phyloP scores from a whole-genome alignment of 805 yeast genomes.

The Saturnispora saitoi region DNA sequence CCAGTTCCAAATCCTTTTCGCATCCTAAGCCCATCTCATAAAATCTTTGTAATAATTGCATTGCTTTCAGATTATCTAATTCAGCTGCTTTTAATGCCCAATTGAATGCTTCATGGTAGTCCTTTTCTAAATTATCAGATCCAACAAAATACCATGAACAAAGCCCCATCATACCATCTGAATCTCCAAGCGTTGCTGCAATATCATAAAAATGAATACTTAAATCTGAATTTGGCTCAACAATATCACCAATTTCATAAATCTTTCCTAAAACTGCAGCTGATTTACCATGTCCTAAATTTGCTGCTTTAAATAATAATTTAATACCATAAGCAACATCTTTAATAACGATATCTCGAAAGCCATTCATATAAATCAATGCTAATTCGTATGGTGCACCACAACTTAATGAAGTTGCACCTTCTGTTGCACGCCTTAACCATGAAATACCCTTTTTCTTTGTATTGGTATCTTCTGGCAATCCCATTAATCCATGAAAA shows the following conservation, averaged over 20 bases:
- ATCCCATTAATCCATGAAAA: constrained; percentile 78
- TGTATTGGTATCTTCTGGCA: constrained; percentile 55
- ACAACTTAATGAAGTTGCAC: constrained; percentile 73
- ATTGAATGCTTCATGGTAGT: constrained; percentile 80
- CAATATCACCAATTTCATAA: constrained; percentile 72
- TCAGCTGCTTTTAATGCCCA: constrained; percentile 90
- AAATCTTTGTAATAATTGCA: constrained; percentile 75
- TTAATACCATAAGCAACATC: constrained; percentile 81
- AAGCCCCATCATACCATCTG: constrained; percentile 82
- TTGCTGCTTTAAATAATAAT: constrained; percentile 80
- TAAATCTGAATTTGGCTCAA: constrained; percentile 71
- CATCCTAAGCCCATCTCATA: constrained; percentile 86
- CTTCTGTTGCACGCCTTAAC: constrained; percentile 79
- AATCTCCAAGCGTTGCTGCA: constrained; percentile 83
- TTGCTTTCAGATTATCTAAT: constrained; percentile 69
- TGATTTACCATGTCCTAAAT: constrained; percentile 75
- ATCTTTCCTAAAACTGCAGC: constrained; percentile 72
- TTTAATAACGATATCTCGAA: constrained; percentile 74
- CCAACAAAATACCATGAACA: constrained; percentile 98
- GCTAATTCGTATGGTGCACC: constrained; percentile 96
- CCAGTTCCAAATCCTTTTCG: constrained; percentile 42
- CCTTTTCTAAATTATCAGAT: constrained; percentile 72
- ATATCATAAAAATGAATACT: constrained; percentile 89
- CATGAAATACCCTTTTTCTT: constrained; percentile 87
- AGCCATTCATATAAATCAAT: constrained; percentile 75